Evolutionary conservation across 306 rosid genomes (phyloP).

Genomic region (Dalbergia oliveri): DNA sequence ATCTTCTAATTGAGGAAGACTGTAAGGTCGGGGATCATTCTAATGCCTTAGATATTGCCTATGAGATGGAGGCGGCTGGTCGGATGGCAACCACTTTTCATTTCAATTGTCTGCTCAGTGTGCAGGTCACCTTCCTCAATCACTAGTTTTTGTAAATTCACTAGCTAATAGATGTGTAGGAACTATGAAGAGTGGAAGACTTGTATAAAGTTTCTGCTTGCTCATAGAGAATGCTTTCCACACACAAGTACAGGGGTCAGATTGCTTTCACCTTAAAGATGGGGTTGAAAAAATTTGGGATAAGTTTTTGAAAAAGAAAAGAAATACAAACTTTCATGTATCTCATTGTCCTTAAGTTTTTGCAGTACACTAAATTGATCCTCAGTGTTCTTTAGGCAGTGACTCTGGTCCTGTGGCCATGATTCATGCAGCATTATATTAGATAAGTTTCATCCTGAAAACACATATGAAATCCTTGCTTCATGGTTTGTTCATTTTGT

Average conservation of each 20-base stretch:
- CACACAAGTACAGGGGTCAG: slow-evolving; percentile 1
- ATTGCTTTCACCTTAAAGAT: slow-evolving; percentile 7
- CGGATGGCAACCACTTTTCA: slow-evolving; percentile 97
- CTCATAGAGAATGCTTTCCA: background rate
- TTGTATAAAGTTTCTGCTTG: background rate
- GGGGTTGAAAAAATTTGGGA: slow-evolving; percentile 6
- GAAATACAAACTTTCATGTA: background rate
- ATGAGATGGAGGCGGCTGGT: slow-evolving; percentile 98
- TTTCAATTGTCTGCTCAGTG: slow-evolving; percentile 88
- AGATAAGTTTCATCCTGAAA: slow-evolving; percentile 22
- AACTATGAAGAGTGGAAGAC: background rate
- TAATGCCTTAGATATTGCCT: slow-evolving; percentile 83
- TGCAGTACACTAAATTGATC: background rate
- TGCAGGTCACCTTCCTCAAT: slow-evolving; percentile 72
- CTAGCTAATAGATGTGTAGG: background rate
- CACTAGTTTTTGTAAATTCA: slow-evolving; percentile 11
- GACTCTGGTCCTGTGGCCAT: slow-evolving; percentile 23
- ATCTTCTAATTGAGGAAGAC: slow-evolving; percentile 77
- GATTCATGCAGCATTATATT: slow-evolving; percentile 11
- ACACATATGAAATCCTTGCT: slow-evolving; percentile 37
- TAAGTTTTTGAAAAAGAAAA: no score
- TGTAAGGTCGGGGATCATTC: slow-evolving; percentile 90
- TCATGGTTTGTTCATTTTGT: background rate
- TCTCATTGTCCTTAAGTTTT: background rate
- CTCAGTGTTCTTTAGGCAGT: background rate